Conservation (phyloP, 352 stramenopile species). For the Peronospora destructor region DNA sequence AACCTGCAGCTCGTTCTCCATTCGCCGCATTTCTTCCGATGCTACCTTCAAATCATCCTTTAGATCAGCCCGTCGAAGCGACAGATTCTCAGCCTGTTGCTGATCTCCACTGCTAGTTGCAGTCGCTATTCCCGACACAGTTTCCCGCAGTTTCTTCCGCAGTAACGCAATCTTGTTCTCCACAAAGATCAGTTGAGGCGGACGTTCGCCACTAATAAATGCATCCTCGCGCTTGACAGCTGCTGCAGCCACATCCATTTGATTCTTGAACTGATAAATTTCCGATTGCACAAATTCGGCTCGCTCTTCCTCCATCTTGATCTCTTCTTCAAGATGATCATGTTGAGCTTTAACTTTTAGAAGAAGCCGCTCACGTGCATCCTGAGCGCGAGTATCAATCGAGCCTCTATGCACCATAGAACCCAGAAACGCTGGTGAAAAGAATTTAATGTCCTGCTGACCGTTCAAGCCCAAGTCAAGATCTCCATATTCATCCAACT, state of each 20-base stretch:
- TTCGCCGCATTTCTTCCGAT: constrained; percentile 64
- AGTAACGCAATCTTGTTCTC: constrained; percentile 68
- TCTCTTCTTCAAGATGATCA: constrained; percentile 49
- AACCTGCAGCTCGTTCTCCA: constrained; percentile 55
- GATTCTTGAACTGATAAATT: constrained; percentile 55
- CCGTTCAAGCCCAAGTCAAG: constrained; percentile 38
- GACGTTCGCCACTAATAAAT: constrained; percentile 72
- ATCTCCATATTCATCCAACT: constrained; percentile 57
- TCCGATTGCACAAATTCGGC: constrained; percentile 49
- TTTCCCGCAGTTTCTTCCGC: constrained; percentile 64
- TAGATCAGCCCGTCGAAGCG: constrained; percentile 45
- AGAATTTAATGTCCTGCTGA: constrained; percentile 56
- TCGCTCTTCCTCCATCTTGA: constrained; percentile 54
- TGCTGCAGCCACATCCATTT: constrained; percentile 58
- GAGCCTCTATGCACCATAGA: constrained; percentile 51
- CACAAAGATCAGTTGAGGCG: constrained; percentile 69
- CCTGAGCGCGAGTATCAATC: constrained; percentile 51
- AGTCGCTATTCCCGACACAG: constrained; percentile 48
- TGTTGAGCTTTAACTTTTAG: constrained; percentile 47
- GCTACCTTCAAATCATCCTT: constrained; percentile 67
- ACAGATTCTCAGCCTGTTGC: constrained; percentile 55
- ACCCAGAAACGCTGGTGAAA: constrained; percentile 60
- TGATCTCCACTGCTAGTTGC: constrained; percentile 47
- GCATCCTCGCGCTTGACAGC: constrained; percentile 67
- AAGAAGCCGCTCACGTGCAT: constrained; percentile 52